Evolutionary conservation across 192 early-diverging fungal species (phyloP).

Genomic region (Entomortierella parvispora): DNA sequence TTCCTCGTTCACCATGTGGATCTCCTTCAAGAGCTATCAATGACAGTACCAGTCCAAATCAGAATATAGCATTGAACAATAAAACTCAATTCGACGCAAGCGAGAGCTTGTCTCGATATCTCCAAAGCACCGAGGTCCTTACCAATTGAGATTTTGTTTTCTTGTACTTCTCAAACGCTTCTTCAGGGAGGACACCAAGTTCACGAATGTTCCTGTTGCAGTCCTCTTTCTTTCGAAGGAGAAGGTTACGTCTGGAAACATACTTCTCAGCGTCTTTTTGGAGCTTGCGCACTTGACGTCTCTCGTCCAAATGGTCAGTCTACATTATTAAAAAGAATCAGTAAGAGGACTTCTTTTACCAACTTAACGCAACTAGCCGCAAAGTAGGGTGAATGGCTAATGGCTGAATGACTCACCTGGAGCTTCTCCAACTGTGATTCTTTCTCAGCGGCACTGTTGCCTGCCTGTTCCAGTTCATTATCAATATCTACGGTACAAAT

Average conservation of each 20-base stretch:
- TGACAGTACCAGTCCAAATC: no score
- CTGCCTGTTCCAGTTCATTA: slow-evolving; percentile 25
- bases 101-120: background rate
- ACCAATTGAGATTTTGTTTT: slow-evolving; percentile 61
- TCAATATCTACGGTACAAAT: slow-evolving; percentile 48
- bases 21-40: slow-evolving; percentile 63
- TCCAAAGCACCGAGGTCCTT: background rate
- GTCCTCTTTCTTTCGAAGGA: slow-evolving; percentile 89
- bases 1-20: slow-evolving; percentile 85
- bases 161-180: slow-evolving; percentile 82
- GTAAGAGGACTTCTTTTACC: no score
- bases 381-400: background rate
- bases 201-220: slow-evolving; percentile 89
- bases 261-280: slow-evolving; percentile 81
- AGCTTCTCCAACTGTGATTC: slow-evolving; percentile 37
- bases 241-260: slow-evolving; percentile 72
- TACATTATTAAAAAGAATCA: slow-evolving; percentile 12
- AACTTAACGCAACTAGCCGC: no score
- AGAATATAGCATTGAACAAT: slow-evolving; percentile 2
- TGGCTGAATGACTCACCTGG: slow-evolving; percentile 19
- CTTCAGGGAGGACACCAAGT: slow-evolving; percentile 94
- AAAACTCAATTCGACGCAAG: background rate
- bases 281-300: slow-evolving; percentile 59
- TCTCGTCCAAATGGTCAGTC: slow-evolving; percentile 60
- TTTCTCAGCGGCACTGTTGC: slow-evolving; percentile 27